Evolutionary conservation across 2,329 filamentous ascomycete species (phyloP).

Genomic region (Fusarium oxysporum): DNA sequence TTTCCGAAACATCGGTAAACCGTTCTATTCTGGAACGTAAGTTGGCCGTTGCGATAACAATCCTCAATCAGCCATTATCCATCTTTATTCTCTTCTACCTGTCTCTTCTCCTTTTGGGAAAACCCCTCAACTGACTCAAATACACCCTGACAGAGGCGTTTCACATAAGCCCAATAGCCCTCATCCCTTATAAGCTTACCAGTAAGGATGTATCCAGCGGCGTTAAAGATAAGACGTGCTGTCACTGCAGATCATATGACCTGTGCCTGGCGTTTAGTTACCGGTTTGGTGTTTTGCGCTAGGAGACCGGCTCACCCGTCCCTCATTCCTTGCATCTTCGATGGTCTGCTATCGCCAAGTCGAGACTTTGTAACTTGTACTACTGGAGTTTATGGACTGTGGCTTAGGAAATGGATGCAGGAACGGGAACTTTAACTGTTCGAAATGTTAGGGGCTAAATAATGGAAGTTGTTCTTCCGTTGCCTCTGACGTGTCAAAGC

Average conservation of each 20-base stretch:
- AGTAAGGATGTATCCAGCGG: background rate
- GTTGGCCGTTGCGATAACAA: background rate
- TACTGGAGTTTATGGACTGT: background rate
- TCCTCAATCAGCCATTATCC: background rate
- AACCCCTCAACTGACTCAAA: background rate
- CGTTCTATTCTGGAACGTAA: background rate
- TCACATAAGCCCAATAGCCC: background rate
- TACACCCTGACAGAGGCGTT: background rate
- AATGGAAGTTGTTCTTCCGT: background rate
- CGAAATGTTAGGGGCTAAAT: rapidly evolving
- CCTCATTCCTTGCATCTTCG: background rate
- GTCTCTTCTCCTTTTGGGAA: background rate
- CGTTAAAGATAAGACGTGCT: background rate
- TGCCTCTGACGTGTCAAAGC: background rate
- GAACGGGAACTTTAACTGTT: background rate
- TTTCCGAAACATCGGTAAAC: background rate
- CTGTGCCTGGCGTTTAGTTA: background rate
- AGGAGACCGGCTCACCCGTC: background rate
- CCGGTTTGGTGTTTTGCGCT: background rate
- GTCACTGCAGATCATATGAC: background rate
- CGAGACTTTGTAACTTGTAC: conserved; percentile 1
- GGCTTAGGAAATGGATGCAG: background rate
- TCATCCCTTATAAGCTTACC: background rate
- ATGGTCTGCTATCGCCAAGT: background rate
- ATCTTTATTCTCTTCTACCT: background rate